Evolutionary conservation across 805 yeast species (phyloP).

Genomic region (Candida andamanensis): DNA sequence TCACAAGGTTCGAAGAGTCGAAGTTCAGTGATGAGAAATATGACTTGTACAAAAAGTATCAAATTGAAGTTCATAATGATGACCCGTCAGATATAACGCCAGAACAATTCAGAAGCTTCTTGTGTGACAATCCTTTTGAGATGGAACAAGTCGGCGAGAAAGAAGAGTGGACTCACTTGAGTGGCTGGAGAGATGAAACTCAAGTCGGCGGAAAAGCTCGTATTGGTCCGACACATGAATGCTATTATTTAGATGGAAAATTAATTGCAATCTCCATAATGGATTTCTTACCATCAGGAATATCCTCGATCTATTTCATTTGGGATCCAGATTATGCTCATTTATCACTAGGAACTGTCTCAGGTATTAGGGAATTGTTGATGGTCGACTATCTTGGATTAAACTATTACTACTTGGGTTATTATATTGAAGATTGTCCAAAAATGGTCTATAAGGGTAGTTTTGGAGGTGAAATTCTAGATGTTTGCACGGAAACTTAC

Average conservation of each 20-base stretch:
- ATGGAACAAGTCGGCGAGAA: conserved; percentile 18
- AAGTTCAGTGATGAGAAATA: conserved; percentile 54
- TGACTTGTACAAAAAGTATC: conserved; percentile 62
- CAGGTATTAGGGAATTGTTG: conserved; percentile 67
- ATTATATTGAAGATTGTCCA: conserved; percentile 68
- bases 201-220: conserved; percentile 9
- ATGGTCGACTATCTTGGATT: conserved; percentile 42
- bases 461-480: conserved; percentile 72
- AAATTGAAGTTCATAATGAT: conserved; percentile 65
- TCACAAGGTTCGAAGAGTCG: conserved; percentile 51
- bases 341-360: conserved; percentile 69
- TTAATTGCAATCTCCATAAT: conserved; percentile 72
- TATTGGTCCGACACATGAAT: conserved; percentile 71
- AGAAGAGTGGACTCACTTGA: conserved; percentile 36
- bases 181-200: conserved; percentile 28
- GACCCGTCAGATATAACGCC: conserved; percentile 38
- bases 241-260: conserved; percentile 59
- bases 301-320: conserved; percentile 82
- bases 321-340: conserved; percentile 79
- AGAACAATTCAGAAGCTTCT: conserved; percentile 54
- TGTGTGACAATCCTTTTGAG: conserved; percentile 65
- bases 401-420: conserved; percentile 72
- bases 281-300: conserved; percentile 69
- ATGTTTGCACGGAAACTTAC: conserved; percentile 44
- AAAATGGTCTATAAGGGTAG: conserved; percentile 80